Conservation (phyloP, 371 early-diverging fungal species). For the Basidiobolus meristosporus region DNA sequence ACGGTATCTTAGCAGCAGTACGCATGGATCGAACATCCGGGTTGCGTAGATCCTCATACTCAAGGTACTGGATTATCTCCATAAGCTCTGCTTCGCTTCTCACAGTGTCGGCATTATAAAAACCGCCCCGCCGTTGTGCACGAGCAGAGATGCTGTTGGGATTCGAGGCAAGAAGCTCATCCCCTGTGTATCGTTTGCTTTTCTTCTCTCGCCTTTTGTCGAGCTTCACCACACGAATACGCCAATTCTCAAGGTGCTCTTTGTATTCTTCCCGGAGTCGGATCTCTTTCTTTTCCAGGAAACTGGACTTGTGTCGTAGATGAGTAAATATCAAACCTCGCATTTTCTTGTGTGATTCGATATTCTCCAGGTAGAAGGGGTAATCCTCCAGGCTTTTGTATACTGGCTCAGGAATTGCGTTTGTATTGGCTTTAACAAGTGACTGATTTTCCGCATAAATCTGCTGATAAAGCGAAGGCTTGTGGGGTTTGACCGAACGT, state of each 20-base stretch:
- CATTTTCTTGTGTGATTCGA: no score
- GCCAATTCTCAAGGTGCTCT: constrained; percentile 23
- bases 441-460: constrained; percentile 12
- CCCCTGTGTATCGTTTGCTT: constrained; percentile 16
- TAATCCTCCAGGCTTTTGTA: constrained; percentile 10
- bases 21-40: constrained; percentile 56
- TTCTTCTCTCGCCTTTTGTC: constrained; percentile 19
- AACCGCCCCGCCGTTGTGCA: constrained; percentile 13
- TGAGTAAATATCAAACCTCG: no score
- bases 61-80: constrained; percentile 55
- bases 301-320: background rate
- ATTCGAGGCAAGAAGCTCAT: constrained; percentile 19
- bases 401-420: background rate
- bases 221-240: constrained; percentile 17
- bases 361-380: constrained; percentile 1
- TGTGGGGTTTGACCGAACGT: no score
- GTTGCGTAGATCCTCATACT: constrained; percentile 54
- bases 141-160: constrained; percentile 17
- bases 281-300: constrained; percentile 14
- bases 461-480: background rate
- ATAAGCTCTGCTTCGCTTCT: constrained; percentile 62
- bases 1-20: constrained; percentile 55
- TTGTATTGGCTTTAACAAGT: background rate
- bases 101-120: constrained; percentile 52
- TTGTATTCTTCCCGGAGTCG: constrained; percentile 24